These are phyloP conservation scores for Diversispora epigaea DNA, from an alignment of 192 early-diverging fungal genomes.

Conservation along the genomic window DNA sequence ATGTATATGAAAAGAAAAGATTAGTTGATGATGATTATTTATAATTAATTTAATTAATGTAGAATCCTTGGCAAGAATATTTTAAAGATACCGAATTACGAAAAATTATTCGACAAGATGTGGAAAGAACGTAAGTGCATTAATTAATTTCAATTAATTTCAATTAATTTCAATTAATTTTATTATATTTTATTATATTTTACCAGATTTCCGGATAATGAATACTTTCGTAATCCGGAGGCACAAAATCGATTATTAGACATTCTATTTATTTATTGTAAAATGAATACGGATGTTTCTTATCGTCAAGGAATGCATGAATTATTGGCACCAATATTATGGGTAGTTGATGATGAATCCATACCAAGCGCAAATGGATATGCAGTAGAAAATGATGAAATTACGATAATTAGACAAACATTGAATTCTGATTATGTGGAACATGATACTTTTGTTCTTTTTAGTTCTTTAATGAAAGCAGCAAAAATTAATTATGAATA, in stretches of 20 bases:
- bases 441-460: conserved; percentile 83
- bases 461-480: conserved; percentile 77
- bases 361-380: conserved; percentile 19
- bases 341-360: conserved; percentile 74
- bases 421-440: conserved; percentile 77
- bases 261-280: conserved; percentile 90
- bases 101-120: conserved; percentile 86
- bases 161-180: background rate
- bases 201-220: conserved; percentile 82
- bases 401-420: conserved; percentile 51
- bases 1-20: too few relatives aligned
- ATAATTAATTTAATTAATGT: background rate
- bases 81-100: conserved; percentile 84
- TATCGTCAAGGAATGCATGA: conserved; percentile 99
- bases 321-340: conserved; percentile 78
- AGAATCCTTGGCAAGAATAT: conserved; percentile 94
- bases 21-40: background rate
- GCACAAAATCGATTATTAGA: conserved; percentile 73
- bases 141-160: background rate
- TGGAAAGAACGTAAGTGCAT: conserved; percentile 76
- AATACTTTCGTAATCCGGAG: conserved; percentile 65
- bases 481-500: conserved; percentile 88
- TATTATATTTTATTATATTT: conserved; percentile 7
- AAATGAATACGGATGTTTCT: conserved; percentile 81
- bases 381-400: conserved; percentile 16